Percentiles rank a stretch among this genome's conserved stretches.
phyloP scores from a whole-genome alignment of 768 basidiomycete genomes.

The Strobilomyces confusus region DNA sequence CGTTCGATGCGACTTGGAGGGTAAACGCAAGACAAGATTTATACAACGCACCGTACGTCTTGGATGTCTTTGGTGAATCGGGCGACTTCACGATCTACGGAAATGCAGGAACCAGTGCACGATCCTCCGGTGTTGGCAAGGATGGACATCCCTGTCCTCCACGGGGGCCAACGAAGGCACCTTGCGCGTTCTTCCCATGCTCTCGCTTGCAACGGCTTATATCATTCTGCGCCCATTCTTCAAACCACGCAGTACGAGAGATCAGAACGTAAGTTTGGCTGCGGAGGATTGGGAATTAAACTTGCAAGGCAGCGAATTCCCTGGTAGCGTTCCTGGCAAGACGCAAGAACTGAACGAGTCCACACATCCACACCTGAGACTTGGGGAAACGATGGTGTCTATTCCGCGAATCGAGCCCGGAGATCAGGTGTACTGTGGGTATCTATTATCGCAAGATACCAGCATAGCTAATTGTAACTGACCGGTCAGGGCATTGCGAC shows the following conservation, averaged over 20 bases:
- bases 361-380: slow-evolving; percentile 61
- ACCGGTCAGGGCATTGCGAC: slow-evolving; percentile 48
- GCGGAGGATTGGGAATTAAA: slow-evolving; percentile 56
- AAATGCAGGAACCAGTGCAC: slow-evolving; percentile 46
- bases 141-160: slow-evolving; percentile 49
- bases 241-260: slow-evolving; percentile 29
- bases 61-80: not conserved
- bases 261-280: slow-evolving; percentile 30
- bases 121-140: slow-evolving; percentile 56
- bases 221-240: slow-evolving; percentile 67
- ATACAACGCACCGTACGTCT: slow-evolving; percentile 51
- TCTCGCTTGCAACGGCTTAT: slow-evolving; percentile 55
- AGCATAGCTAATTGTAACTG: not conserved
- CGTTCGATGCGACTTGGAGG: slow-evolving; percentile 45
- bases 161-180: slow-evolving; percentile 62
- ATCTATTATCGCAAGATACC: not conserved
- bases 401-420: slow-evolving; percentile 58
- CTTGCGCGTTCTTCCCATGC: slow-evolving; percentile 55
- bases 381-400: slow-evolving; percentile 53
- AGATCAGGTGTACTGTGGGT: slow-evolving; percentile 57
- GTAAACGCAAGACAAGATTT: slow-evolving; percentile 55
- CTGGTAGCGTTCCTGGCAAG: slow-evolving; percentile 50
- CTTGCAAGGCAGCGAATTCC: slow-evolving; percentile 47
- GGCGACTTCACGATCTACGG: not conserved
- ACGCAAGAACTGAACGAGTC: slow-evolving; percentile 51